phyloP scores from a whole-genome alignment of 2,329 filamentous ascomycete genomes.

The Niveomyces coronatus region DNA sequence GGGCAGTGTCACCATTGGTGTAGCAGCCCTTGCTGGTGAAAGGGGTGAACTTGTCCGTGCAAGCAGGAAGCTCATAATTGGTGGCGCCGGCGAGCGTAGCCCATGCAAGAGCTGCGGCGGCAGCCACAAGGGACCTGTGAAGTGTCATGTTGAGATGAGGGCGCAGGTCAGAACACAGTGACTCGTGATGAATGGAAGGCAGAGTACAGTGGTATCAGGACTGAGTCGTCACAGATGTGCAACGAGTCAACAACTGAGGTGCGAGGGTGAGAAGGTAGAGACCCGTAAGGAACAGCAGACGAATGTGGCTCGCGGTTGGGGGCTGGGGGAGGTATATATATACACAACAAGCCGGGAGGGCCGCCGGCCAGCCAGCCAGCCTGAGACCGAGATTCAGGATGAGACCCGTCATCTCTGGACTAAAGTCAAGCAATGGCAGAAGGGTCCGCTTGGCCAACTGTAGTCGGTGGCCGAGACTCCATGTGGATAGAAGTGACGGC shows the following conservation, averaged over 20 bases:
- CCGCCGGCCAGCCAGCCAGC: neutral
- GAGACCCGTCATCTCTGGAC: constrained; percentile 4
- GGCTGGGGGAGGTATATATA: constrained; percentile 1
- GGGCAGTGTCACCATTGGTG: constrained; percentile 27
- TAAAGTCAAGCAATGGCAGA: constrained; percentile 1
- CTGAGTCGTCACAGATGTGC: constrained; percentile 12
- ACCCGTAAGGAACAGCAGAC: constrained; percentile 1
- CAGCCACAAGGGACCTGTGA: constrained; percentile 21
- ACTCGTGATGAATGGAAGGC: constrained; percentile 5
- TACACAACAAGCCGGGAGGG: constrained; percentile 1
- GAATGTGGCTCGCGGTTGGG: neutral
- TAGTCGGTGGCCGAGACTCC: neutral
- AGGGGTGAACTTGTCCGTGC: constrained; percentile 33
- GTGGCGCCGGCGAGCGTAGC: constrained; percentile 27
- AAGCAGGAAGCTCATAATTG: constrained; percentile 35
- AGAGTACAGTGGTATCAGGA: constrained; percentile 1
- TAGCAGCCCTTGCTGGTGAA: constrained; percentile 40
- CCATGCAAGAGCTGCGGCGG: constrained; percentile 29
- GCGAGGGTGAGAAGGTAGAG: constrained; percentile 3
- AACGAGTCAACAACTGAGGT: neutral
- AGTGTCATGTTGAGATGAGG: constrained; percentile 20
- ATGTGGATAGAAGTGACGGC: constrained; percentile 4
- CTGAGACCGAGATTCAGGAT: constrained; percentile 2
- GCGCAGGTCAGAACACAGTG: constrained; percentile 12
- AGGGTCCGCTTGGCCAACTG: neutral